phyloP scores from a whole-genome alignment of 306 rosid genomes.

The Cajanus cajan region DNA sequence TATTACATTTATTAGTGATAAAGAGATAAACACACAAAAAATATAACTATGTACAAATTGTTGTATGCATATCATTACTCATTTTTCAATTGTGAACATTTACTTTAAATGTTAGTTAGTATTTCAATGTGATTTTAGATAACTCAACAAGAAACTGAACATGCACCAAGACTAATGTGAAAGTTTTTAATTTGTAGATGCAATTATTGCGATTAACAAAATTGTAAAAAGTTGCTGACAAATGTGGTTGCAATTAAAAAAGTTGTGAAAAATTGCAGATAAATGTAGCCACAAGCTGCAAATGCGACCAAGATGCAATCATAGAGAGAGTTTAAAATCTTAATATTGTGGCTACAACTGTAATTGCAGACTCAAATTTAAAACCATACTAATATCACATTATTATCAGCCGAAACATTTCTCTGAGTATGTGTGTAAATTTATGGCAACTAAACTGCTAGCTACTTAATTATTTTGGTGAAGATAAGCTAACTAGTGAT shows the following conservation, averaged over 20 bases:
- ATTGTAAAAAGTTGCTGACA: too few species aligned
- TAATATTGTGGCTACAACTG: neutral
- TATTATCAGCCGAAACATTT: neutral
- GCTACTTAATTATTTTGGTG: neutral
- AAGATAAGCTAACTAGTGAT: constrained; percentile 27
- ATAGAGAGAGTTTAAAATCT: neutral
- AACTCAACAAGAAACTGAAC: too few species aligned
- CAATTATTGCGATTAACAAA: neutral
- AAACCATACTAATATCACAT: neutral
- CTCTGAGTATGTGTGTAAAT: neutral
- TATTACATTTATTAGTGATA: too few species aligned
- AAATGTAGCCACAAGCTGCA: neutral
- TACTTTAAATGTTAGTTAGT: too few species aligned
- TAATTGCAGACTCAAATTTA: neutral
- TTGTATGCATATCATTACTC: too few species aligned
- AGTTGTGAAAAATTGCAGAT: neutral
- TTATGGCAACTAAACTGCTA: neutral
- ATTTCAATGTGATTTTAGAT: too few species aligned
- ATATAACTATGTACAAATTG: too few species aligned
- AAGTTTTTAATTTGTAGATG: neutral
- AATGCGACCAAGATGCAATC: neutral
- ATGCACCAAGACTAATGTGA: too few species aligned
- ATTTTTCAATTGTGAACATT: too few species aligned
- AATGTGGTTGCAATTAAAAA: neutral
- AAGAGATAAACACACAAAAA: too few species aligned